Conservation (phyloP, 345 rosid genomes). For the Mallotus nudiflorus region DNA sequence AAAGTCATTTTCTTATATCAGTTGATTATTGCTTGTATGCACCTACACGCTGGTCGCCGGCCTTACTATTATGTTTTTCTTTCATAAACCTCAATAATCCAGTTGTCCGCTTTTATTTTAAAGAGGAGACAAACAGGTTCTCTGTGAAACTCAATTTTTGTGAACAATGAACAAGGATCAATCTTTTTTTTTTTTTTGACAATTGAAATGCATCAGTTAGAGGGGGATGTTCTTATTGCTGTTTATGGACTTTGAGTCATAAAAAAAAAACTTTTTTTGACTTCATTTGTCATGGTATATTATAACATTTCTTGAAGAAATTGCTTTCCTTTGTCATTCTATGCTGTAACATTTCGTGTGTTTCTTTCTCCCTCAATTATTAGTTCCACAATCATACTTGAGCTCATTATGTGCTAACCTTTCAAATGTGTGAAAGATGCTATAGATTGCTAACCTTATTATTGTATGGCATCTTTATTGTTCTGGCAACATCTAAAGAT, state of each 20-base stretch:
- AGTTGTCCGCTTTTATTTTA: not conserved
- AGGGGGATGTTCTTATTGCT: not conserved
- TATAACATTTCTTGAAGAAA: not conserved
- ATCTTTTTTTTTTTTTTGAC: too few relatives aligned
- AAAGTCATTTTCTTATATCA: constrained; percentile 17
- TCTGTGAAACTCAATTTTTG: not conserved
- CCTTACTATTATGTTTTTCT: not conserved
- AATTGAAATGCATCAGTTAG: not conserved
- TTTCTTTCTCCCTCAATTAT: not conserved
- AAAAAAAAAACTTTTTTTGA: not conserved
- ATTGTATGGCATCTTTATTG: constrained; percentile 23
- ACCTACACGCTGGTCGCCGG: too few relatives aligned
- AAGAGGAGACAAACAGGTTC: not conserved
- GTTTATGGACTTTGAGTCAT: not conserved
- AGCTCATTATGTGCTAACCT: too few relatives aligned
- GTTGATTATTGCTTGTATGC: constrained; percentile 11
- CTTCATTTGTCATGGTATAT: not conserved
- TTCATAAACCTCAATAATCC: not conserved
- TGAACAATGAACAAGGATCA: too few relatives aligned
- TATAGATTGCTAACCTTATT: constrained; percentile 14
- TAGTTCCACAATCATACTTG: not conserved
- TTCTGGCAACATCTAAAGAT: constrained; percentile 44
- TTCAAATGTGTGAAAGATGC: too few relatives aligned
- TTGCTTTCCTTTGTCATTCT: not conserved
- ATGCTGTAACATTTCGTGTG: not conserved